These are phyloP conservation scores for Edaphochlamys debaryana DNA, from an alignment of 139 green algal species.

Conservation along the genomic window DNA sequence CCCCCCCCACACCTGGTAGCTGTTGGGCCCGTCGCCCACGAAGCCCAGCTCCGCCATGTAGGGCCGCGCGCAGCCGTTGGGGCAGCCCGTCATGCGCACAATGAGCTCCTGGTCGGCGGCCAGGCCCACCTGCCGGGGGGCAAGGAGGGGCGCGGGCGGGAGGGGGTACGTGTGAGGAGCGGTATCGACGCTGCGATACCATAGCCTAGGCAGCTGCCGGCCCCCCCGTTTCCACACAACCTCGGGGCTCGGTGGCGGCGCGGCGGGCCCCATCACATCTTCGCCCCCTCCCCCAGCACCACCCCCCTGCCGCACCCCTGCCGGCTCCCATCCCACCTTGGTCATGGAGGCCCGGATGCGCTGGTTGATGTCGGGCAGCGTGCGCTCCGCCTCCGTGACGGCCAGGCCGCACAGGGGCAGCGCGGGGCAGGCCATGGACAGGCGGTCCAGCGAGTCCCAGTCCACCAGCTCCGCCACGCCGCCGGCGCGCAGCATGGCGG, in stretches of 20 bases:
- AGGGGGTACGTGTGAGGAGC: background rate
- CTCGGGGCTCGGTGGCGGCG: no score
- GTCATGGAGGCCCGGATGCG: conserved; percentile 77
- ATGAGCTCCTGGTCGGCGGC: conserved; percentile 75
- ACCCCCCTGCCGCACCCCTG: no score
- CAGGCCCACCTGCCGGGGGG: conserved; percentile 66
- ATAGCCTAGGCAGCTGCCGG: no score
- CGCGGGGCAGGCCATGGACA: conserved; percentile 97
- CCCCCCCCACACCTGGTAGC: no score
- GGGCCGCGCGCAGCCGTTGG: conserved; percentile 97
- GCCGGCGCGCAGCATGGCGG: conserved; percentile 66
- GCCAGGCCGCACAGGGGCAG: conserved; percentile 98
- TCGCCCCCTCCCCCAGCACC: no score
- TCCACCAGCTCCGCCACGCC: conserved; percentile 71
- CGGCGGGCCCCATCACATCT: background rate
- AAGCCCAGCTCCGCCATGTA: conserved; percentile 99
- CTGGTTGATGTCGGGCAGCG: conserved; percentile 90
- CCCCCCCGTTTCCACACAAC: no score
- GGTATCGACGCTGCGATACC: no score
- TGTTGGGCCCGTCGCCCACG: conserved; percentile 97
- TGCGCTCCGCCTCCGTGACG: conserved; percentile 95
- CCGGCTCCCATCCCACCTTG: no score
- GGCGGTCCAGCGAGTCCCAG: conserved; percentile 66
- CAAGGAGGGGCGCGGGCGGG: no score
- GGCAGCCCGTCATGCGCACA: conserved; percentile 98